These are phyloP conservation scores for Lophium mytilinum DNA, from an alignment of 495 filamentous ascomycete species.

Conservation along the genomic window DNA sequence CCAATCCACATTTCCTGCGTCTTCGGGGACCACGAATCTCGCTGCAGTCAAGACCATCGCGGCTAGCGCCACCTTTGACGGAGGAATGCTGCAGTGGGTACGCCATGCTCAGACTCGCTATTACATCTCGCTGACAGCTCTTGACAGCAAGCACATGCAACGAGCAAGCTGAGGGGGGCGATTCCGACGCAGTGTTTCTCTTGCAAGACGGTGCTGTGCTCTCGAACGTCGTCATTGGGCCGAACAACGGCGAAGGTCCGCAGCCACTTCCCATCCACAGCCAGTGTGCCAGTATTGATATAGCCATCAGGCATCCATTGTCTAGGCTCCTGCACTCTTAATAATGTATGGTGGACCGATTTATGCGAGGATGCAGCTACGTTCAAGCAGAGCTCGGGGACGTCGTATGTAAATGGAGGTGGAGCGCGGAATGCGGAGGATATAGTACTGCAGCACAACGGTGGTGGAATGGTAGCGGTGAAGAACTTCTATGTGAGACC, in stretches of 20 bases:
- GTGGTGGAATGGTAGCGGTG: slow-evolving; percentile 42
- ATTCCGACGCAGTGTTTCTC: slow-evolving; percentile 36
- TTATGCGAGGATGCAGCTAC: slow-evolving; percentile 34
- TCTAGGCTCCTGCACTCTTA: slow-evolving; percentile 37
- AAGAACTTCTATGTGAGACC: slow-evolving; percentile 18
- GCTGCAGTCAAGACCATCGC: slow-evolving; percentile 20
- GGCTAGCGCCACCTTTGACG: slow-evolving; percentile 18
- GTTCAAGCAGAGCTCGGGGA: slow-evolving; percentile 35
- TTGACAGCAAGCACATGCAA: slow-evolving; percentile 25
- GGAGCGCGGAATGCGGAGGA: slow-evolving; percentile 51
- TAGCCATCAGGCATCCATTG: slow-evolving; percentile 32
- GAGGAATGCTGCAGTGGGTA: slow-evolving; percentile 22
- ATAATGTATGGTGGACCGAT: slow-evolving; percentile 41
- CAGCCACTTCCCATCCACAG: too few relatives aligned
- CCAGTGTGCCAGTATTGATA: too few relatives aligned
- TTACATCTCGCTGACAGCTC: slow-evolving; percentile 19
- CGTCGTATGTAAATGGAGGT: slow-evolving; percentile 46
- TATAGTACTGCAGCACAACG: slow-evolving; percentile 61
- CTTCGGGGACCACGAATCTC: slow-evolving; percentile 11
- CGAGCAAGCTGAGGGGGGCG: slow-evolving; percentile 33
- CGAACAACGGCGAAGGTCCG: slow-evolving; percentile 38
- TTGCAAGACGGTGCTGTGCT: slow-evolving; percentile 36
- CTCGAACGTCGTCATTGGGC: slow-evolving; percentile 40
- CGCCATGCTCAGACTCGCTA: slow-evolving; percentile 11
- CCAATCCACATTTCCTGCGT: slow-evolving; percentile 12